phyloP scores from a whole-genome alignment of 169 alveolate species.

The Plasmodium coatneyi region DNA sequence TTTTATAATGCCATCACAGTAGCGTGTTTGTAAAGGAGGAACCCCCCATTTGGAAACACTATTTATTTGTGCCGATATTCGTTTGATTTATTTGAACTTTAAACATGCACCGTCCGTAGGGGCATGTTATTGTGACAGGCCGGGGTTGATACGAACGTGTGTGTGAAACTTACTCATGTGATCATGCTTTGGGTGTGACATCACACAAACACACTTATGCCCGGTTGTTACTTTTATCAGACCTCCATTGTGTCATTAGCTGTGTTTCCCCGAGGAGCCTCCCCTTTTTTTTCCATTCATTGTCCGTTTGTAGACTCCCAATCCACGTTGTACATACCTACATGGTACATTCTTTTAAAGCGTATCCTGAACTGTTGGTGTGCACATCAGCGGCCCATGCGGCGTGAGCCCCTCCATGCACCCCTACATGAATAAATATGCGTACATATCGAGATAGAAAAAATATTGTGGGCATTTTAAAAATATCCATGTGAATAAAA shows the following conservation, averaged over 20 bases:
- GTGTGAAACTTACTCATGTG: background rate
- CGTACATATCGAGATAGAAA: background rate
- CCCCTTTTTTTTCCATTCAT: background rate
- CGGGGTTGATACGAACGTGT: background rate
- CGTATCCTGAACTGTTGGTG: background rate
- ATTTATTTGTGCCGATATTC: background rate
- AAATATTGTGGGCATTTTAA: background rate
- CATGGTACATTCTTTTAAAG: background rate
- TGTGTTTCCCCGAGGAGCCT: background rate
- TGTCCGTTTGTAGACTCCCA: background rate
- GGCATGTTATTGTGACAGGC: background rate
- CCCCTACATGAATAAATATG: background rate
- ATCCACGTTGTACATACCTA: background rate
- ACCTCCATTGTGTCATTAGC: background rate
- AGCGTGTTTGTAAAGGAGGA: background rate
- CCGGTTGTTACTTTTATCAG: background rate
- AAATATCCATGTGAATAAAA: background rate
- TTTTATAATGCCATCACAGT: background rate
- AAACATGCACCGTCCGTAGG: background rate
- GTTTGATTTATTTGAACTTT: background rate
- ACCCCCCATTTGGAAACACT: background rate
- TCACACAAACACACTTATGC: background rate
- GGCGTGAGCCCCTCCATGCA: background rate
- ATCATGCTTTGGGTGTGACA: background rate
- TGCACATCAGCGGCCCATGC: background rate